phyloP scores from a whole-genome alignment of 2,329 filamentous ascomycete genomes.

The Diaporthe sp. region DNA sequence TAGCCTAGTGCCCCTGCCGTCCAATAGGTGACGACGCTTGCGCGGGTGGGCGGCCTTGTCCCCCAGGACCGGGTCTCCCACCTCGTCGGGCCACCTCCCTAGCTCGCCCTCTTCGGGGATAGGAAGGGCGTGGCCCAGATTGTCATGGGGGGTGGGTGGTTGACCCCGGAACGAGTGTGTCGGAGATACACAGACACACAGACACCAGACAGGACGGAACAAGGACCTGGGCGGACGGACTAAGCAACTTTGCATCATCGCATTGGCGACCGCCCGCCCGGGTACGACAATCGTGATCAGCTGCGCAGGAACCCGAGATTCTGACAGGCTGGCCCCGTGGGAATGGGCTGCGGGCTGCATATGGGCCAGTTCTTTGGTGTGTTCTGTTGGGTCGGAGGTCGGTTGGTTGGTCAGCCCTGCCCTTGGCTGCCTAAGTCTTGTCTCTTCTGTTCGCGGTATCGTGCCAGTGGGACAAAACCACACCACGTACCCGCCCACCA shows the following conservation, averaged over 20 bases:
- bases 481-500: not conserved
- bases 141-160: not conserved
- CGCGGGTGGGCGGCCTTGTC: not conserved
- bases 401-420: not conserved
- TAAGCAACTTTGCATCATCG: constrained; percentile 6
- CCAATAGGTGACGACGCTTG: constrained; percentile 5
- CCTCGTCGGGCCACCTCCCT: not conserved
- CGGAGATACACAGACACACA: not conserved
- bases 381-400: not conserved
- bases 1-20: not conserved
- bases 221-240: constrained; percentile 14
- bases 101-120: not conserved
- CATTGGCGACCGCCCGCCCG: constrained; percentile 16
- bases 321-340: constrained; percentile 36
- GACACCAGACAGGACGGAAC: not conserved
- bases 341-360: constrained; percentile 6
- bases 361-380: not conserved
- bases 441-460: not conserved
- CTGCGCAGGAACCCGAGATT: constrained; percentile 46
- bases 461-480: not conserved
- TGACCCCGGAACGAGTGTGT: not conserved
- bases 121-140: not conserved
- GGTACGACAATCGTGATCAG: constrained; percentile 40
- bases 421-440: not conserved
- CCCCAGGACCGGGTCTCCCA: constrained; percentile 8